These are phyloP conservation scores for Albatrellus ellisii DNA, from an alignment of 768 basidiomycete species.

Conservation along the genomic window DNA sequence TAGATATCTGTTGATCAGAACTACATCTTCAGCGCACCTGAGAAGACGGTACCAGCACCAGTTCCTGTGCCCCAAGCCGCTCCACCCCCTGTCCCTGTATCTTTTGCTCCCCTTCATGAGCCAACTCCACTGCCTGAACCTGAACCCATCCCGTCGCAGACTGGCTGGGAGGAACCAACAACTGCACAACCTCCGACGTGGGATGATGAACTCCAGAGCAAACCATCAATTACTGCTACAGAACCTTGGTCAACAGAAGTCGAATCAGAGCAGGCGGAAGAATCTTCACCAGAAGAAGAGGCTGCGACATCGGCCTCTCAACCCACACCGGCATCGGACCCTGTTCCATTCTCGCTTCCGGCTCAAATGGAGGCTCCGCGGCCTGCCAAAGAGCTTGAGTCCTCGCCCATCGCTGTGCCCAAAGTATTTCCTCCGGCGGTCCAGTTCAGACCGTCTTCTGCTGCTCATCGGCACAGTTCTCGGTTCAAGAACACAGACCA, in stretches of 20 bases:
- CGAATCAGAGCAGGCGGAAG: slow-evolving; percentile 10
- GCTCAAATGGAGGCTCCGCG: slow-evolving; percentile 14
- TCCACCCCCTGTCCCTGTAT: slow-evolving; percentile 14
- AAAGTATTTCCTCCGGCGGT: slow-evolving; percentile 30
- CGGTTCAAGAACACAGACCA: slow-evolving; percentile 76
- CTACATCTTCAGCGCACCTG: slow-evolving; percentile 36
- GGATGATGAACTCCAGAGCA: slow-evolving; percentile 52
- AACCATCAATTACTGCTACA: slow-evolving; percentile 20
- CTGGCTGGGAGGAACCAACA: slow-evolving; percentile 61
- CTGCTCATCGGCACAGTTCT: slow-evolving; percentile 41
- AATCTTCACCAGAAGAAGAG: slow-evolving; percentile 3
- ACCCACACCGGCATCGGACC: slow-evolving; percentile 13
- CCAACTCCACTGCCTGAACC: slow-evolving; percentile 18
- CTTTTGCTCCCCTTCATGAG: slow-evolving; percentile 13
- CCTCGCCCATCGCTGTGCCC: slow-evolving; percentile 12
- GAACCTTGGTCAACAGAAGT: slow-evolving; percentile 21
- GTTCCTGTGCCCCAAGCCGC: slow-evolving; percentile 18
- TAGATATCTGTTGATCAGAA: slow-evolving; percentile 1
- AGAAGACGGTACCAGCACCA: slow-evolving; percentile 41
- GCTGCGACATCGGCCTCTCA: too few relatives aligned
- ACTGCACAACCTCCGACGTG: slow-evolving; percentile 54
- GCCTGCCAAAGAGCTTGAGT: slow-evolving; percentile 16
- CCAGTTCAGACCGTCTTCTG: slow-evolving; percentile 36
- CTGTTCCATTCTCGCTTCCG: slow-evolving; percentile 22
- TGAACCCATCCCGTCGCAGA: slow-evolving; percentile 20